Percentiles rank a stretch among this genome's conserved stretches.
Evolutionary conservation across 2,329 filamentous ascomycete genomes (phyloP).

Genomic region (Harringtonia lauricola): DNA sequence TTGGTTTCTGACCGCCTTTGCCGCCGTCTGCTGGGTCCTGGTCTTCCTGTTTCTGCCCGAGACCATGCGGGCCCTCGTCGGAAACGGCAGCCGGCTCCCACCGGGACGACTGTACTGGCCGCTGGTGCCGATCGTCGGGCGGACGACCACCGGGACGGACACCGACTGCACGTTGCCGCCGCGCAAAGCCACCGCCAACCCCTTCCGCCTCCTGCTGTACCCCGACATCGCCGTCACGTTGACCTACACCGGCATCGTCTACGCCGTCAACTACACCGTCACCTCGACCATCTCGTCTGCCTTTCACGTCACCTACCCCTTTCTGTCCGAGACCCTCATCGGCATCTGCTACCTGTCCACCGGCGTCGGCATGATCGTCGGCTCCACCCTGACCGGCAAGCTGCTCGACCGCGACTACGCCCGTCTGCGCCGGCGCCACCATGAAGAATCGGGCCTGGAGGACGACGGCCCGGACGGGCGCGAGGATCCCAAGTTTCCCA

Average conservation of each 20-base stretch:
- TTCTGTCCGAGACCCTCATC: constrained; percentile 19
- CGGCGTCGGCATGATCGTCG: constrained; percentile 19
- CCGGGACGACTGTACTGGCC: constrained; percentile 12
- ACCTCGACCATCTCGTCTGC: constrained; percentile 23
- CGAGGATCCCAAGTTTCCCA: constrained; percentile 14
- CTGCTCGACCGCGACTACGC: constrained; percentile 20
- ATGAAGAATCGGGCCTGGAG: too few relatives aligned
- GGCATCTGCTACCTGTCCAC: constrained; percentile 21
- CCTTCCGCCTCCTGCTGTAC: constrained; percentile 20
- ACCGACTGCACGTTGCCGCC: too few relatives aligned
- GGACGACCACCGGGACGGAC: constrained; percentile 1
- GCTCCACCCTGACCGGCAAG: constrained; percentile 17
- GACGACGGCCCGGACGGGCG: background rate
- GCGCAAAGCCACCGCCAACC: constrained; percentile 11
- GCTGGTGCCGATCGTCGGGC: constrained; percentile 11
- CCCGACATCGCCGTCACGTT: constrained; percentile 20
- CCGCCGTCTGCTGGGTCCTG: constrained; percentile 5
- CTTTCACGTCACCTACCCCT: constrained; percentile 16
- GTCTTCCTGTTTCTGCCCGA: constrained; percentile 27
- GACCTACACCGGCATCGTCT: constrained; percentile 21
- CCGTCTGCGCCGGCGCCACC: constrained; percentile 1
- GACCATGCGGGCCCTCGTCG: constrained; percentile 17
- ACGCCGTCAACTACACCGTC: constrained; percentile 23
- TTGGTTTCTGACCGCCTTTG: constrained; percentile 9
- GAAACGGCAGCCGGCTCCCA: constrained; percentile 15